These are phyloP conservation scores for Phytophthora sansomeana DNA, from an alignment of 352 stramenopile genomes.

Conservation along the genomic window DNA sequence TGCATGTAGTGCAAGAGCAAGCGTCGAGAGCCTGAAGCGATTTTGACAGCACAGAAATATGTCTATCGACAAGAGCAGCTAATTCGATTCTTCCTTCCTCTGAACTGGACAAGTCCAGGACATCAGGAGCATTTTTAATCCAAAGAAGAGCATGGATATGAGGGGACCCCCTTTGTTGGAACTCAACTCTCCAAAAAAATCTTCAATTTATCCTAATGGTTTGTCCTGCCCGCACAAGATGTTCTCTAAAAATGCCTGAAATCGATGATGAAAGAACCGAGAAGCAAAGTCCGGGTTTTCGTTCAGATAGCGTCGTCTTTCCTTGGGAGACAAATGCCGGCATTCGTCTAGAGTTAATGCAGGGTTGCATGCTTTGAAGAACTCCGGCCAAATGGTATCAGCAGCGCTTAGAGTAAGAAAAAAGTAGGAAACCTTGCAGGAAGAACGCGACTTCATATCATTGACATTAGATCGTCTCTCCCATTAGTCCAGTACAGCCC, in stretches of 20 bases:
- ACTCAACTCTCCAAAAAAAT: background rate
- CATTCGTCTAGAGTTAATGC: conserved; percentile 4
- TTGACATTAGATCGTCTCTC: background rate
- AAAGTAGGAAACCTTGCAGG: conserved; percentile 14
- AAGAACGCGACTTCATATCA: conserved; percentile 12
- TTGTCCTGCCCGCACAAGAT: conserved; percentile 1
- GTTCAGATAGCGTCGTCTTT: conserved; percentile 2
- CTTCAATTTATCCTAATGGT: background rate
- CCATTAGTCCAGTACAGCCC: conserved; percentile 10
- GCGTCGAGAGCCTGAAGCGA: background rate
- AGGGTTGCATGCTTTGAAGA: conserved; percentile 28
- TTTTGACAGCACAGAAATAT: conserved; percentile 8
- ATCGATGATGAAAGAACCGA: conserved; percentile 5
- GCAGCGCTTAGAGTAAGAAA: conserved; percentile 32
- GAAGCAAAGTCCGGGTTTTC: conserved; percentile 6
- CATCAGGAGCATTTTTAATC: conserved; percentile 3
- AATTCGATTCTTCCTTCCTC: background rate
- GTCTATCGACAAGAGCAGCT: conserved; percentile 2
- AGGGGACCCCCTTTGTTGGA: too few species aligned
- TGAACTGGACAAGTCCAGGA: conserved; percentile 1
- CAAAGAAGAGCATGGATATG: background rate
- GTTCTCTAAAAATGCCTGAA: conserved; percentile 11
- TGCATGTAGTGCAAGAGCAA: background rate
- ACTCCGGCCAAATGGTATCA: conserved; percentile 28
- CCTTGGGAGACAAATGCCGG: background rate